Conservation (phyloP, 2,329 filamentous ascomycete species). For the Microdochium bolleyi region DNA sequence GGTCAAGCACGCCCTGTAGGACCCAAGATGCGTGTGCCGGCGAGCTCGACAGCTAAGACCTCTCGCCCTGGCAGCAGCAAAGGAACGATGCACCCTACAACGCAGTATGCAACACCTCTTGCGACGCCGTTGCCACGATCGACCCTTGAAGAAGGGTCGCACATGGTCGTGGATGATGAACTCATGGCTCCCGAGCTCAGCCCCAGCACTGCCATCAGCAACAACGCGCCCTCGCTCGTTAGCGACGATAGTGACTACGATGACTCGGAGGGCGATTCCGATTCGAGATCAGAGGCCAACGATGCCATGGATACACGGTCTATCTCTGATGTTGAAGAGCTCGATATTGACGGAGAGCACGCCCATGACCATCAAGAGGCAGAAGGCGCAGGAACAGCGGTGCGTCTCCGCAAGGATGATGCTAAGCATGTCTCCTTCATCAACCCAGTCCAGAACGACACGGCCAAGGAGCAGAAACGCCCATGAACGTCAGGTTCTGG, state of each 20-base stretch:
- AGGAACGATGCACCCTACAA: constrained; percentile 29
- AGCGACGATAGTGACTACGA: constrained; percentile 76
- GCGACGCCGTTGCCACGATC: constrained; percentile 23
- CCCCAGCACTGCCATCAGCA: constrained; percentile 62
- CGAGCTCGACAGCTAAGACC: constrained; percentile 38
- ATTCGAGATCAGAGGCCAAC: constrained; percentile 47
- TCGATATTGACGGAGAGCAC: constrained; percentile 51
- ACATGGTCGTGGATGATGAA: constrained; percentile 32
- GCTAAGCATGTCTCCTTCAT: constrained; percentile 49
- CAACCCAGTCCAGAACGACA: constrained; percentile 36
- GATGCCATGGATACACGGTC: constrained; percentile 51
- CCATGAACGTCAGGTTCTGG: not conserved
- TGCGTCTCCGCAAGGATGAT: constrained; percentile 46
- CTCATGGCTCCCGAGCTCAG: constrained; percentile 58
- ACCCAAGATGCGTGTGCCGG: constrained; percentile 47
- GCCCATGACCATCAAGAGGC: constrained; percentile 32
- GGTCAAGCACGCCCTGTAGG: constrained; percentile 24
- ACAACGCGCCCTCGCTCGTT: constrained; percentile 71
- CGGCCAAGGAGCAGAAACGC: constrained; percentile 21
- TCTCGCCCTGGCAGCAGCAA: constrained; percentile 51
- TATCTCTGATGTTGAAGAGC: constrained; percentile 53
- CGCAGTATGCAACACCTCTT: constrained; percentile 29
- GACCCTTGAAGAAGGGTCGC: constrained; percentile 10
- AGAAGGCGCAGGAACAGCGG: constrained; percentile 23
- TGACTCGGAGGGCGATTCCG: constrained; percentile 58